Base-by-base conservation (phyloP, 2,329 filamentous ascomycete genomes). In the Chrysoporthe cubensis region DNA sequence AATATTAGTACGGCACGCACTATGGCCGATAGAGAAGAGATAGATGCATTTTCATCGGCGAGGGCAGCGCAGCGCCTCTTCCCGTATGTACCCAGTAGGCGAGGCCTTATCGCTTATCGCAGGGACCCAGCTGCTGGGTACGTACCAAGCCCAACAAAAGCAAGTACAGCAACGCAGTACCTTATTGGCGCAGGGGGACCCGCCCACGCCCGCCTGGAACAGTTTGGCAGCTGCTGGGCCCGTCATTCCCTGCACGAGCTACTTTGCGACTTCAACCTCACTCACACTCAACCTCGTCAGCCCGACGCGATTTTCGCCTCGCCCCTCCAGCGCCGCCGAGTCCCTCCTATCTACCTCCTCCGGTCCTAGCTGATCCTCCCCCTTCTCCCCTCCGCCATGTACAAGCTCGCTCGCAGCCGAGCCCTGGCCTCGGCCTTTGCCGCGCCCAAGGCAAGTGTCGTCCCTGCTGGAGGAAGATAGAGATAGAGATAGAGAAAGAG, bases 371-470 rank as follows among this genome's bases (percentile, higher is more conserved):
- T 26, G 26, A 26, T 21, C 60, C 44, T 44, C 44, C 40, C 62
- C 32, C 57, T 37, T 46, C 61, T 50, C 44, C 40, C 68, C 59
- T 71, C 64, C 69, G 69, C 76, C 76, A 97, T 97, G 94, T 96
- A 94, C 86, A 96, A 91, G 83, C 84, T 97, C 80, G 91, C 91
- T 80, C 90, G 93, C 84, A 91, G 88, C 83, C 88, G 91, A 82
- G 90, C 91, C 80, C 84, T 95, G 83, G 89, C 91, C 80, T 89
- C 91, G 83, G 91, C 91, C 81, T 81, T 96, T 80, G 90, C 89
- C 82, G 88, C 91, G 79, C 88, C 88, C 81, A 91, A 89, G 85
- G 93, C 94, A 83, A 80, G 86, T 81, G 62, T 65, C 26, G 60
- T 66, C 46, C 64, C 52, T 65, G 34, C 62, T 64, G 32, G 40